Evolutionary conservation across 2,329 filamentous ascomycete genomes (phyloP).

Genomic region (Corinectria fuckeliana): DNA sequence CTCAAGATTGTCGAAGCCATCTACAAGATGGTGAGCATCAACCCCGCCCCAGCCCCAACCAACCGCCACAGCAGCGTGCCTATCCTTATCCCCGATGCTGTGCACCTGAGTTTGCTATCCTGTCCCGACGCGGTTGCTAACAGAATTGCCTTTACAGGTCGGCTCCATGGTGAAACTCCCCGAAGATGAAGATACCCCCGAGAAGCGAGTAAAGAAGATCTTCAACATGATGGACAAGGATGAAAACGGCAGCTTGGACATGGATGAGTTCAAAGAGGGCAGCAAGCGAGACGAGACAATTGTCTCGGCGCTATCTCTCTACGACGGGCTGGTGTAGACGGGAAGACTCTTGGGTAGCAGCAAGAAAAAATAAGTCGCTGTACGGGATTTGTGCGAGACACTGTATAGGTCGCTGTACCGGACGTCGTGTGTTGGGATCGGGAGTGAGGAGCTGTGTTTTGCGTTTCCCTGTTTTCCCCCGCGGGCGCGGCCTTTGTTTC

Average conservation of each 20-base stretch:
- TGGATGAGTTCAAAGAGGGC: slow-evolving; percentile 98
- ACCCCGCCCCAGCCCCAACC: not conserved
- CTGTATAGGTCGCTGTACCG: slow-evolving; percentile 9
- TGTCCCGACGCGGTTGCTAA: slow-evolving; percentile 13
- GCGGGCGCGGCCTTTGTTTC: slow-evolving; percentile 26
- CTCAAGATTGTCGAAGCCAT: slow-evolving; percentile 98
- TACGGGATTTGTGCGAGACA: too few species aligned
- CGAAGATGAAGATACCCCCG: slow-evolving; percentile 97
- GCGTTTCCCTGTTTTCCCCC: slow-evolving; percentile 30
- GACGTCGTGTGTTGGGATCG: slow-evolving; percentile 27
- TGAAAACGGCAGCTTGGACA: slow-evolving; percentile 95
- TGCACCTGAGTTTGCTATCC: not conserved
- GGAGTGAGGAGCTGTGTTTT: slow-evolving; percentile 38
- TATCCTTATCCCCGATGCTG: not conserved
- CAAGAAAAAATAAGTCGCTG: slow-evolving; percentile 33
- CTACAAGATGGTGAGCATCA: slow-evolving; percentile 88
- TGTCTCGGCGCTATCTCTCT: slow-evolving; percentile 93
- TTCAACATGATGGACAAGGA: slow-evolving; percentile 99
- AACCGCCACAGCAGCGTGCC: not conserved
- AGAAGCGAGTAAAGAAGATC: slow-evolving; percentile 98
- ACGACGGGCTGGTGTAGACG: slow-evolving; percentile 85
- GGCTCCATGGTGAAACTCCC: slow-evolving; percentile 99
- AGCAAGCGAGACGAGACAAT: slow-evolving; percentile 99
- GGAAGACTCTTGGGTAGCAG: slow-evolving; percentile 19
- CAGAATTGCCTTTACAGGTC: slow-evolving; percentile 63